Percentiles rank a stretch among this genome's conserved stretches.
phyloP scores from a whole-genome alignment of 352 stramenopile genomes.

The Pythium sukuiense region DNA sequence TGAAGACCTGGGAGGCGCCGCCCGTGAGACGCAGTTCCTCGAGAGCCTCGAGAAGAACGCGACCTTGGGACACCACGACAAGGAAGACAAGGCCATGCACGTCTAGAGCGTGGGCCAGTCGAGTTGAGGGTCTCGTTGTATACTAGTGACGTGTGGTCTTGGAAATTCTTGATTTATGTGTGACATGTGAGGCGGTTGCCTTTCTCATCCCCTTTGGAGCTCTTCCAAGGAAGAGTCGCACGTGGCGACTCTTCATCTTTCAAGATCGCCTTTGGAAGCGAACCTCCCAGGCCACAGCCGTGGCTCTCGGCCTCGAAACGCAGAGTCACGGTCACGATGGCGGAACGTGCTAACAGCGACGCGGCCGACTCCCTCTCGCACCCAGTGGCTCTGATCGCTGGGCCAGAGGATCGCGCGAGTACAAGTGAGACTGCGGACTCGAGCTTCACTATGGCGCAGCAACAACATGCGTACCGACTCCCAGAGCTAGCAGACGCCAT shows the following conservation, averaged over 20 bases:
- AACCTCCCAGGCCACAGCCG: not conserved
- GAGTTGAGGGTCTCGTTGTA: not conserved
- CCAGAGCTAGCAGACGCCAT: constrained; percentile 31
- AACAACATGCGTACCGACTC: constrained; percentile 19
- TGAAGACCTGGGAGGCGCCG: constrained; percentile 34
- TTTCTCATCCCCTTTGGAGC: not conserved
- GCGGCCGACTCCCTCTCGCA: not conserved
- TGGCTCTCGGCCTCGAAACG: not conserved
- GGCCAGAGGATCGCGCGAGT: not conserved
- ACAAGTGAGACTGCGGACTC: not conserved
- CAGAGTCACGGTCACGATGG: not conserved
- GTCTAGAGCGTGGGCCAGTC: not conserved
- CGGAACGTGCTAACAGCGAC: constrained; percentile 1
- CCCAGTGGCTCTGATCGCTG: not conserved
- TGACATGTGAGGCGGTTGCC: not conserved
- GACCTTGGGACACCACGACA: not conserved
- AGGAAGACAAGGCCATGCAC: constrained; percentile 30
- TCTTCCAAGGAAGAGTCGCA: not conserved
- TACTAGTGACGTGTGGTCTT: not conserved
- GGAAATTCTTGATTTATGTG: not conserved
- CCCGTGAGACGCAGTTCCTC: constrained; percentile 26
- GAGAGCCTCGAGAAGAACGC: constrained; percentile 35
- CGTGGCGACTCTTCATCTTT: not conserved
- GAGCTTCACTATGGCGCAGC: constrained; percentile 7
- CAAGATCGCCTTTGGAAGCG: not conserved